Percentiles rank a stretch among this genome's conserved stretches.
phyloP scores from a whole-genome alignment of 1,139 yeast genomes.

The Suhomyces bribrorum region DNA sequence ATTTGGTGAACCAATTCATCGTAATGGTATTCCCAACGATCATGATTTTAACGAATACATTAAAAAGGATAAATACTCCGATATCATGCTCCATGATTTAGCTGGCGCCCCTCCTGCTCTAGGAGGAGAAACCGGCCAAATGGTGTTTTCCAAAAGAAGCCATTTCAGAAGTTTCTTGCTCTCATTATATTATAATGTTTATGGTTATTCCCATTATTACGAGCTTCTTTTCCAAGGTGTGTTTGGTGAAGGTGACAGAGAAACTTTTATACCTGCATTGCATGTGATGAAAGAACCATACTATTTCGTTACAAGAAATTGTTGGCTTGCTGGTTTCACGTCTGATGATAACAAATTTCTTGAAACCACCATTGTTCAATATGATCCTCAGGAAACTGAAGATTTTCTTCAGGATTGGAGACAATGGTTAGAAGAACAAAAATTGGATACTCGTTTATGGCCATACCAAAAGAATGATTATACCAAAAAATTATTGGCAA shows the following conservation, averaged over 20 bases:
- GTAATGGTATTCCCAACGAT: conserved; percentile 21
- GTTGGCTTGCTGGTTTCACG: conserved; percentile 19
- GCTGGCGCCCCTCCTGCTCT: conserved; percentile 32
- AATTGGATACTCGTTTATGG: conserved; percentile 31
- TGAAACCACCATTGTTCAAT: conserved; percentile 24
- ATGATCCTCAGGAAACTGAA: conserved; percentile 18
- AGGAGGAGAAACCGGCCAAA: conserved; percentile 39
- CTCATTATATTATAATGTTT: conserved; percentile 34
- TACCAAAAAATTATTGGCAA: conserved; percentile 22
- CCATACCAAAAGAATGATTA: conserved; percentile 33
- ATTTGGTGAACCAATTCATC: conserved; percentile 19
- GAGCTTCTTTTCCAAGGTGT: conserved; percentile 39
- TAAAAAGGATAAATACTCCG: conserved; percentile 18
- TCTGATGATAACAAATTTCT: conserved; percentile 9
- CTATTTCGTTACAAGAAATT: conserved; percentile 22
- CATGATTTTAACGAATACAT: conserved; percentile 17
- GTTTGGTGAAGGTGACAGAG: conserved; percentile 41
- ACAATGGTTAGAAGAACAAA: conserved; percentile 16
- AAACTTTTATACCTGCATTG: conserved; percentile 41
- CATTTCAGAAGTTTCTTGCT: conserved; percentile 32
- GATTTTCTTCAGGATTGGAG: conserved; percentile 18
- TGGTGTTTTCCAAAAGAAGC: conserved; percentile 32
- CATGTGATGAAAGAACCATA: conserved; percentile 40
- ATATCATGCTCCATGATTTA: conserved; percentile 33
- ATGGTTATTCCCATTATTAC: conserved; percentile 31